Base-by-base conservation (phyloP, 305 asterid genomes). In the Petunia hybrid region DNA sequence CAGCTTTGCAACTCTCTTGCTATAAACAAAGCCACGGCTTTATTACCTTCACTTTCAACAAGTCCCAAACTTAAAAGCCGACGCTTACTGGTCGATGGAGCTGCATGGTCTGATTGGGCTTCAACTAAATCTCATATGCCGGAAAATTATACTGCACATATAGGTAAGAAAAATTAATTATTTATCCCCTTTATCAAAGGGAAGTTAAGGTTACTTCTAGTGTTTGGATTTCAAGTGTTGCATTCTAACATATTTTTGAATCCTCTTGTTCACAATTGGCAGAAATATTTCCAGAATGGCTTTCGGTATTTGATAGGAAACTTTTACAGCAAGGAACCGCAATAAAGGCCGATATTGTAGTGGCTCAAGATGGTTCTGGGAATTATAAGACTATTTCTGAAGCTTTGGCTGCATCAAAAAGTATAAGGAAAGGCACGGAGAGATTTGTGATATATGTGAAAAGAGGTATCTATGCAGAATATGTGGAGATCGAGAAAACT, bases 301-400 rank as follows among this genome's bases (percentile, higher is more conserved):
- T 86, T 38, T 71, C 85, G 1, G 77, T 79, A 36, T 65, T 79
- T 66, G 89, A 86, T 10, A 82, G 90, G 80, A 86, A 51, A 71
- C 70, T 88, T 85, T 86, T 89, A 31, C 80, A 22, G 42, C 83
- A 85, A 6, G 9, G 77, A 2, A 70, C 61, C 7, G 46, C 43
- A 1, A n/a, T 83, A n/a, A 85, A 64, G 63, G 89, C 82, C 1
- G 80, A 89, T 74, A 65, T 86, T 0, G 88, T 89, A 70, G 91
- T 89, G 83, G 92, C 92, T 0, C 87, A 80, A 55, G 91, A 89
- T 12, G 91, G 92, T 4, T 84, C 91, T 14, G 91, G 92, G 1
- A 75, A 84, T 48, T 86, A 85, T 67, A 83, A 35, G 77, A 86
- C 89, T 16, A 87, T 89, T 31, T 48, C 79, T 9, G 89, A 85